Evolutionary conservation across 1,284 basidiomycete species (phyloP), one percentile per base, ranked within the genome.

Genomic region (Anthracocystis walkeri): DNA sequence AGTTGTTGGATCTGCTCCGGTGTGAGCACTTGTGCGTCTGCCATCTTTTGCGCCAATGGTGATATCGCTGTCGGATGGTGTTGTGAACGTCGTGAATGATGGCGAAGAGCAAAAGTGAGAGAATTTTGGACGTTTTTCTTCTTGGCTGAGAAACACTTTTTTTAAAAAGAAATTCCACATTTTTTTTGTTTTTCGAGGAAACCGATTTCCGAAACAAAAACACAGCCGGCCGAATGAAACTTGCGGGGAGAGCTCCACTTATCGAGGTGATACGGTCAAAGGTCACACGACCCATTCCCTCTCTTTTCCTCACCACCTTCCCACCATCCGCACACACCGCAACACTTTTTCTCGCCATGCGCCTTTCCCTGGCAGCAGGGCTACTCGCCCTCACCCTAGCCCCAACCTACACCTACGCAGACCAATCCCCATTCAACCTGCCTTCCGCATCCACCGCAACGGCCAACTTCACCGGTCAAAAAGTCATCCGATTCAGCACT

Each of bases 1-100:
- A 76, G 51, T 29, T 68, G 58, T 18, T 64, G 58, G 5, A 76
- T 42, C 46, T 76, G 74, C 11, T 76, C 65, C 20, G 65, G 65
- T 0, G 74, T 56, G 51, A 71, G 69, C 21, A 76, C 74, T 12
- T 62, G 58, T 53, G 74, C 74, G 40, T 76, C 74, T 18, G 69
- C 74, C 73, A 75, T 75, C 20, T 11, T 38, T 31, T n/a, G n/a
- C n/a, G n/a, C n/a, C n/a, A n/a, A n/a, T n/a, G n/a, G n/a, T n/a
- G n/a, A n/a, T n/a, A n/a, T n/a, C n/a, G n/a, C 54, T 53, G 41
- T 10, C 7, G 0, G 29, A 31, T 20, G 31, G 12, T 31, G n/a
- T 20, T 31, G n/a, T 2, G 29, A 20, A 46, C 42, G 27, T 31
- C 18, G 57, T 33, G 27, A 23, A 11, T 48, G 38, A 16, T 21